Conservation (phyloP, 2,329 filamentous ascomycete species). For the Aschersonia sp. region DNA sequence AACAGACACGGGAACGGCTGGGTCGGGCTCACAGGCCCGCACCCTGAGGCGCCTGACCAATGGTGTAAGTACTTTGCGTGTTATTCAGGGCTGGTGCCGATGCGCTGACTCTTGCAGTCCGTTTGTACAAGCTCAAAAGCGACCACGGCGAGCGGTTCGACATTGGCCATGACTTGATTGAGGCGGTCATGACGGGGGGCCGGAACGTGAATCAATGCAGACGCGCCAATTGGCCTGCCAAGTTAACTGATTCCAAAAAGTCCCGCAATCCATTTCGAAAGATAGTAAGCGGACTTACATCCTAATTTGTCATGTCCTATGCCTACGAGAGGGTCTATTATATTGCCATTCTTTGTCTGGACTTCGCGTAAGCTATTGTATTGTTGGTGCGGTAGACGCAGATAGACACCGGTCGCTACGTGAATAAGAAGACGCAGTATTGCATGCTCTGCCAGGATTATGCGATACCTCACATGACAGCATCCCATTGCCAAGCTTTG, state of each 20-base stretch:
- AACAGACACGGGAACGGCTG: conserved; percentile 10
- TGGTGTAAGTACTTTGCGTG: conserved; percentile 10
- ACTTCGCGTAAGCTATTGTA: no score
- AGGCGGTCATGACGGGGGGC: conserved; percentile 8
- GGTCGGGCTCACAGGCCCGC: conserved; percentile 12
- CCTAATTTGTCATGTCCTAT: background rate
- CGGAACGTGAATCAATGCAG: conserved; percentile 1
- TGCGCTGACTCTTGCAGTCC: conserved; percentile 1
- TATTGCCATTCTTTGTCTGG: no score
- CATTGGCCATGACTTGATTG: conserved; percentile 10
- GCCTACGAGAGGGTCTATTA: no score
- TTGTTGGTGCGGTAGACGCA: no score
- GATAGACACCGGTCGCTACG: no score
- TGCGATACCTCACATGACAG: no score
- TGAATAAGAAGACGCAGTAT: no score
- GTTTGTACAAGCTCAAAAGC: conserved; percentile 6
- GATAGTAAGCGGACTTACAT: background rate
- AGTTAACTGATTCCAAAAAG: background rate
- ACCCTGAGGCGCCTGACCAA: conserved; percentile 11
- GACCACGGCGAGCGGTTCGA: conserved; percentile 10
- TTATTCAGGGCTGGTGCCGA: background rate
- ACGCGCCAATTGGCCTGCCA: conserved; percentile 1
- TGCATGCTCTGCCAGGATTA: no score
- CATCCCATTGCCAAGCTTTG: no score
- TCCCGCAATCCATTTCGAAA: background rate